phyloP scores from a whole-genome alignment of 1,284 basidiomycete species.

The Boletus nobilissimus region DNA sequence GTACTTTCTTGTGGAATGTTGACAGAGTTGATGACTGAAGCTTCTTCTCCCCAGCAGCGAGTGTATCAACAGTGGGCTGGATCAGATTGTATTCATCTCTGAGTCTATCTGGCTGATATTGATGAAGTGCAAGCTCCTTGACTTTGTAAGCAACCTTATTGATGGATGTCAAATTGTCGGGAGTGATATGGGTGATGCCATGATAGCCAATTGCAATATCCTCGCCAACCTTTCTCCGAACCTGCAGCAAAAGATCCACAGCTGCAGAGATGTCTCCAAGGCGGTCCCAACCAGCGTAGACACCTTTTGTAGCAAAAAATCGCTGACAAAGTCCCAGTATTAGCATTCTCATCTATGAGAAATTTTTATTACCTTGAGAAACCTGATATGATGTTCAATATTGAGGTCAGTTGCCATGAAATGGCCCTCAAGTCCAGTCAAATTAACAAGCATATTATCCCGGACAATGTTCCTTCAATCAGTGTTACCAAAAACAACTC shows the following conservation, averaged over 20 bases:
- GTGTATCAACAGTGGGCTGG: too few relatives aligned
- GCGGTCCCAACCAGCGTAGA: background rate
- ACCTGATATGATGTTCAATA: conserved; percentile 32
- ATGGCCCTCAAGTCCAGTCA: conserved; percentile 38
- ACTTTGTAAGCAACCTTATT: background rate
- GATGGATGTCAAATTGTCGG: background rate
- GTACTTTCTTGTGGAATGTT: conserved; percentile 42
- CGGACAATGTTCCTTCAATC: conserved; percentile 40
- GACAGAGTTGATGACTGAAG: conserved; percentile 34
- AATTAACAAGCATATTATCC: conserved; percentile 41
- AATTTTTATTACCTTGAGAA: conserved; percentile 26
- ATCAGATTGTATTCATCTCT: too few relatives aligned
- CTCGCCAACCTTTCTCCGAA: background rate
- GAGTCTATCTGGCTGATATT: too few relatives aligned
- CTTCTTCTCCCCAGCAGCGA: conserved; percentile 26
- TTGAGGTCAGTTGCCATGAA: conserved; percentile 44
- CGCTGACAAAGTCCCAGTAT: too few relatives aligned
- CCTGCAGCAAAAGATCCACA: background rate
- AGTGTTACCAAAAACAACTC: too few relatives aligned
- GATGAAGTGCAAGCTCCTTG: background rate
- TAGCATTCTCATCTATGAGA: too few relatives aligned
- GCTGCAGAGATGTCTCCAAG: background rate
- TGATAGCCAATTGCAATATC: background rate
- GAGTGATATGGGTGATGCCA: background rate
- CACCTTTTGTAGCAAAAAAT: background rate